Evolutionary conservation across 2,329 filamentous ascomycete genomes (phyloP).

Genomic region (Sordariomycetes sp.): DNA sequence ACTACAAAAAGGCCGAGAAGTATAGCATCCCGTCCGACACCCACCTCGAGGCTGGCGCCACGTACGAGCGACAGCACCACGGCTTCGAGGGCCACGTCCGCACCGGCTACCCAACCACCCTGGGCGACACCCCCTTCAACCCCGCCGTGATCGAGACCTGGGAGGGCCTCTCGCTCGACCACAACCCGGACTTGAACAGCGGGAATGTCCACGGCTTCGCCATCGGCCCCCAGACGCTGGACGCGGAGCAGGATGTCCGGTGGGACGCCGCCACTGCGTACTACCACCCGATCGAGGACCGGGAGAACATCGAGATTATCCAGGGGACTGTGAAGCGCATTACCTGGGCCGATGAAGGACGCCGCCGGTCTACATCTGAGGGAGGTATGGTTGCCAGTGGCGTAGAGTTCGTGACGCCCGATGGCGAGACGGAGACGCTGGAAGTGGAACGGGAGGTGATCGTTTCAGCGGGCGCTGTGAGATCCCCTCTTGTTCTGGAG

Average conservation of each 20-base stretch:
- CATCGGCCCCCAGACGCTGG: not conserved
- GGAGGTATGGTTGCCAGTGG: constrained; percentile 13
- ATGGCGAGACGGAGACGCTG: constrained; percentile 23
- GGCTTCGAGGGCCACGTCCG: constrained; percentile 14
- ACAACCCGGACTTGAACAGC: constrained; percentile 31
- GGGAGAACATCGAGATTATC: not conserved
- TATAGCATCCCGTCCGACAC: constrained; percentile 13
- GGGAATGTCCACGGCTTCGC: constrained; percentile 16
- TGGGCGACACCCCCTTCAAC: constrained; percentile 22
- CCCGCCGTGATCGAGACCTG: constrained; percentile 19
- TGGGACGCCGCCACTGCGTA: not conserved
- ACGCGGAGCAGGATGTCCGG: not conserved
- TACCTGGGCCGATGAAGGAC: not conserved
- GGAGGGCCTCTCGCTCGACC: constrained; percentile 20
- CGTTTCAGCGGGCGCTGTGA: constrained; percentile 7
- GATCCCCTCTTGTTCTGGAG: constrained; percentile 16
- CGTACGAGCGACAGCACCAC: constrained; percentile 19
- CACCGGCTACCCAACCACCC: constrained; percentile 24
- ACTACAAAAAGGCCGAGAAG: constrained; percentile 16
- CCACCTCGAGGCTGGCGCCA: constrained; percentile 22
- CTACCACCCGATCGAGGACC: not conserved
- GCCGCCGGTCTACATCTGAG: not conserved
- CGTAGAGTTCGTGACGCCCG: constrained; percentile 16
- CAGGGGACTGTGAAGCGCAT: not conserved
- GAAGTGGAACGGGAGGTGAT: constrained; percentile 23